Evolutionary conservation across 345 rosid species (phyloP), one percentile per base, ranked within the genome.

Genomic region (Rhizophora mangle): DNA sequence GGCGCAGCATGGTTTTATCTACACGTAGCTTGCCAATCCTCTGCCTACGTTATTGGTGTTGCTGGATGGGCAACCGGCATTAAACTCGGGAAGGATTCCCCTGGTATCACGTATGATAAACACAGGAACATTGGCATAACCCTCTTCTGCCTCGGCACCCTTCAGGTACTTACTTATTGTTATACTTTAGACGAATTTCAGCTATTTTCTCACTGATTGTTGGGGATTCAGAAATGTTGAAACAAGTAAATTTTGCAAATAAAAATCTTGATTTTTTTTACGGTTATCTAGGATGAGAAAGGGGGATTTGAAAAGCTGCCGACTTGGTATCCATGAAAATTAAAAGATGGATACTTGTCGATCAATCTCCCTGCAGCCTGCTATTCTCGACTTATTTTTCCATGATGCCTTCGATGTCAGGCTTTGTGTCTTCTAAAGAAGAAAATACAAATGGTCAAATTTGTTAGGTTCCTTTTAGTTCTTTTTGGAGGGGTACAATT

Each of bases 1-100:
- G 83, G 84, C 32, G 93, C 98, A 3, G 86, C 92, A 0, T 94
- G 97, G 96, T 94, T 91, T 76, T 91, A 89, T 69, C 86, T 94
- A 8, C 98, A 94, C 64, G 80, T 75, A 1, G 84, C 80, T 8
- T 85, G 88, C 78, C 98, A 94, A 77, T 67, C 82, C 53, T 89
- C 90, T 0, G 98, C 89, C 68, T 94, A 91, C 27, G 67, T 59
- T 0, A 74, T 94, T 11, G 97, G 96, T 1, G 87, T 91, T 7
- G 85, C 90, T 2, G 98, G 98, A 2, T 94, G 89, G 90, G 93
- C 81, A 8, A 94, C 97, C 0, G 96, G 98, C 46, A 70, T 88
- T 62, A 83, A 75, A 80, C 97, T 91, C 18, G 96, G 95, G 8
- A 84, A 80, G 1, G 92, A 84, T 13, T 76, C 80, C 19, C 65